Base-by-base conservation (phyloP, 176 grass and related monocot species). In the Musa troglodytarum region DNA sequence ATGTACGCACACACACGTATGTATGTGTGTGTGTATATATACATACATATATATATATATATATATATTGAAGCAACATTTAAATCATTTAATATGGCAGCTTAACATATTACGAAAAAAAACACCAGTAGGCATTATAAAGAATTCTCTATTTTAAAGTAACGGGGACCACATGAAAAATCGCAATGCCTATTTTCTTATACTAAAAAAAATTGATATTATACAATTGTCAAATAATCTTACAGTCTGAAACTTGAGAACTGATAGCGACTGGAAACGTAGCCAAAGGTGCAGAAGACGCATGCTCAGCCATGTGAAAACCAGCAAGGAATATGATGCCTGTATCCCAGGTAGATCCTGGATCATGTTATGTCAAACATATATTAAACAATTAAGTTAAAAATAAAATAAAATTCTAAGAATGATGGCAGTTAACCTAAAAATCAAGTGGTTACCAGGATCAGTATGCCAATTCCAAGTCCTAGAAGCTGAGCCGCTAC, bases 161-260 rank as follows among this genome's bases (percentile, higher is more conserved):
- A 43, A 43, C 4, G 0, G n/a, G n/a, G 14, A 61, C 15, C 3
- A 61, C 15, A 61, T 15, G 57, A 2, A 66, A 2, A 66, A 66
- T 26, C 8, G 25, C 64, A 66, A 29, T 23, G 64, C 25, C 20
- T 25, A 25, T 28, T 68, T 68, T 68, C 26, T 8, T 68, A 28
- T n/a, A 12, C 50, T 14, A 14, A 54, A 24, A 73, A 19, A 84
- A 79, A 81, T 83, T 26, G 76, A 72, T 82, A 88, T 66, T 82
- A 62, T 82, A 72, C 65, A 73, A 73, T 92, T 77, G 65, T 82
- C 88, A 43, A 43, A 43, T 43, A 43, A 43, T 43, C 90, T 93
- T 97, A 97, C 93, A 51, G 90, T 93, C 71, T 58, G 86, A 63
- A 97, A 97, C 77, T 93, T 93, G 77, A 97, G 93, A 85, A 90